Evolutionary conservation across 1,139 yeast species (phyloP), one percentile per base, ranked within the genome.

Genomic region (Scheffersomyces insectosa): DNA sequence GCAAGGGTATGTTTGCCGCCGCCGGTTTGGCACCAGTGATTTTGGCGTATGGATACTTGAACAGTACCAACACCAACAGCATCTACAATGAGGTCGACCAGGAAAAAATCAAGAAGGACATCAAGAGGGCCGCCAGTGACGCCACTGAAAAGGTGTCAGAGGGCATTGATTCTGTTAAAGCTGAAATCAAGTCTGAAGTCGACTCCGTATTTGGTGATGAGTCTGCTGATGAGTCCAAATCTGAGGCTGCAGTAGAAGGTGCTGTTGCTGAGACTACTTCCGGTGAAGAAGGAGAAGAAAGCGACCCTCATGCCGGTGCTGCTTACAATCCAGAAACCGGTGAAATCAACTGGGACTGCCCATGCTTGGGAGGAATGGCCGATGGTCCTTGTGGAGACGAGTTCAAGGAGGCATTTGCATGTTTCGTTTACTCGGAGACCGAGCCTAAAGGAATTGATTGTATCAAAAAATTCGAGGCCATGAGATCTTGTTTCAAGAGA

Each of bases 311-410:
- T 35, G 71, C 67, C 46, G 60, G 66, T 36, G 89, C 89, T 36
- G 97, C 99, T 3, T 93, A 83, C 70, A 83, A 93, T 69, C 98
- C 98, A 38, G 97, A 88, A 58, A 93, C 99, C 5, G 99, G 99
- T 33, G 99, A 93, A 66, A 95, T 95, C 68, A 93, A 95, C 81
- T 95, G 99, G 99, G 99, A 95, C 62, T 95, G 99, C 66, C 97
- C 99, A n/a, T 95, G 99, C 70, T 76, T 95, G 47, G 99, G 99
- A 34, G 99, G 99, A 40, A 93, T 93, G 98, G 98, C 99, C 36
- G 78, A 90, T 51, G 99, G 99, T 0, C 97, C 99, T 46, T 91
- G 99, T 69, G 99, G 99, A 44, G 96, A 88, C 63, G 97, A 93
- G 69, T 93, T 91, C 76, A 91, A 93, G 73, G 93, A 82, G 45